phyloP scores from a whole-genome alignment of 2,329 filamentous ascomycete genomes.

The Xylariales sp. region DNA sequence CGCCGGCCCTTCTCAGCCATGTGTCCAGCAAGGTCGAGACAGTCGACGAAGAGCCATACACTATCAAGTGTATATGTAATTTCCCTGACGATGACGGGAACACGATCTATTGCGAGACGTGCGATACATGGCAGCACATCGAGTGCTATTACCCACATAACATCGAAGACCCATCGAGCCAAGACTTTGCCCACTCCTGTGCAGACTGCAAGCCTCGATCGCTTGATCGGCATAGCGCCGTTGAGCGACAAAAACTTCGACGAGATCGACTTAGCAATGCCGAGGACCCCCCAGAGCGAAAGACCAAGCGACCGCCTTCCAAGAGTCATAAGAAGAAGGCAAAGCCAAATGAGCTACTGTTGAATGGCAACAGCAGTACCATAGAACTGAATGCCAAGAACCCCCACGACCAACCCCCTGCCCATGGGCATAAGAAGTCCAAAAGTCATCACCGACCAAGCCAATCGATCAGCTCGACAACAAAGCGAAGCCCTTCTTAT shows the following conservation, averaged over 20 bases:
- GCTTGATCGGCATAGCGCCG: conserved; percentile 70
- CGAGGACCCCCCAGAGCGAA: conserved; percentile 60
- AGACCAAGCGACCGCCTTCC: conserved; percentile 66
- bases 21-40: conserved; percentile 44
- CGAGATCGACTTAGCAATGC: conserved; percentile 38
- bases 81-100: conserved; percentile 94
- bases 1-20: conserved; percentile 33
- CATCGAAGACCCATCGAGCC: conserved; percentile 65
- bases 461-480: conserved; percentile 68
- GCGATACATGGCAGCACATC: conserved; percentile 98
- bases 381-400: conserved; percentile 52
- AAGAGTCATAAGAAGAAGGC: conserved; percentile 88
- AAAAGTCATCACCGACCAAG: conserved; percentile 80
- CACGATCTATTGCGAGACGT: conserved; percentile 93
- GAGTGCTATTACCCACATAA: conserved; percentile 86
- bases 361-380: conserved; percentile 62
- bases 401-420: conserved; percentile 37
- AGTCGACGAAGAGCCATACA: conserved; percentile 79
- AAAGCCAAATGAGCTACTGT: conserved; percentile 63
- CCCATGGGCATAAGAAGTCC: conserved; percentile 67
- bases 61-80: conserved; percentile 96
- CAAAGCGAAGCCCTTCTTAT: conserved; percentile 61
- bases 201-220: conserved; percentile 78
- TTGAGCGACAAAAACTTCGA: conserved; percentile 63
- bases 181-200: conserved; percentile 77